Conservation (phyloP, 345 rosid species). For the Brassica cretica region DNA sequence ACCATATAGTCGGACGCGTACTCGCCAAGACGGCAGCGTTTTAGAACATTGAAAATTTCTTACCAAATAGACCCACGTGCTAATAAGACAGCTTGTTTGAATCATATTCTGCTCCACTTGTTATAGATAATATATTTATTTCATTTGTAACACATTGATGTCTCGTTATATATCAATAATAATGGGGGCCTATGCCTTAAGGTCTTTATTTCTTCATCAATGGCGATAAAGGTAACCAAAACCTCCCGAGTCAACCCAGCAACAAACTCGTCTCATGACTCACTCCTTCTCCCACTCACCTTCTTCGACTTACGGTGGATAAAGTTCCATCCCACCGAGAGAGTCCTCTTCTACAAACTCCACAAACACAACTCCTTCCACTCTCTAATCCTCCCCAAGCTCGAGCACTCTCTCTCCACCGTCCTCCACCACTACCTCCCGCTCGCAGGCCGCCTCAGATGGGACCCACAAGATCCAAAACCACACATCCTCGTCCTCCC, state of each 20-base stretch:
- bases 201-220: neutral
- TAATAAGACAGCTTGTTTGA: neutral
- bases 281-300: slow-evolving; percentile 34
- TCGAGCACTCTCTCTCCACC: slow-evolving; percentile 38
- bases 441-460: slow-evolving; percentile 36
- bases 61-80: neutral
- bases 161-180: neutral
- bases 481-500: slow-evolving; percentile 35
- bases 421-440: slow-evolving; percentile 47
- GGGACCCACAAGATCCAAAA: slow-evolving; percentile 28
- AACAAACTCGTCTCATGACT: slow-evolving; percentile 2
- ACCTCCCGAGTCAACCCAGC: slow-evolving; percentile 24
- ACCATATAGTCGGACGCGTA: no score
- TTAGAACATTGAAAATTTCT: no score
- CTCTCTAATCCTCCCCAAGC: slow-evolving; percentile 34
- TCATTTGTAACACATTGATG: neutral
- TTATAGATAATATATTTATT: neutral
- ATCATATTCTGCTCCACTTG: neutral
- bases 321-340: slow-evolving; percentile 8
- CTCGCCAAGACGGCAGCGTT: no score
- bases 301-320: slow-evolving; percentile 31
- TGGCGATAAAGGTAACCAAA: slow-evolving; percentile 16
- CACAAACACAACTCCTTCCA: slow-evolving; percentile 4
- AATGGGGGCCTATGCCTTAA: neutral
- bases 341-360: slow-evolving; percentile 34